Conservation (phyloP, 495 filamentous ascomycete species). For the Neurospora sp. region DNA sequence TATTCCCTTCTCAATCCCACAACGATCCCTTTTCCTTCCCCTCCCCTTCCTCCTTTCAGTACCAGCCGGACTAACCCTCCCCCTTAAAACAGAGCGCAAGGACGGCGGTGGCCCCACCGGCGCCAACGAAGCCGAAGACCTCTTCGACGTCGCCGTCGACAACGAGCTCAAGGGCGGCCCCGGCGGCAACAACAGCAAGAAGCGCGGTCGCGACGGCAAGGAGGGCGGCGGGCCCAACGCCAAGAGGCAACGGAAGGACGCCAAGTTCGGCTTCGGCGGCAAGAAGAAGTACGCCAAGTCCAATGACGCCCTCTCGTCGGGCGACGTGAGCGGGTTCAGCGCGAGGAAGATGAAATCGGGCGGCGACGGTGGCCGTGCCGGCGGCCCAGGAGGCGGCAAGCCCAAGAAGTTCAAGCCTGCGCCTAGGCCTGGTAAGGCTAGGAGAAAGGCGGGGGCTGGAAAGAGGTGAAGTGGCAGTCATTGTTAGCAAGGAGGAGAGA, state of each 20-base stretch:
- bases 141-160: slow-evolving; percentile 92
- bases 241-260: slow-evolving; percentile 87
- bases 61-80: not conserved
- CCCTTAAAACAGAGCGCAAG: slow-evolving; percentile 59
- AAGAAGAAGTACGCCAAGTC: slow-evolving; percentile 88
- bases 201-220: slow-evolving; percentile 25
- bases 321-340: slow-evolving; percentile 69
- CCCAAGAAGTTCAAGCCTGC: slow-evolving; percentile 9
- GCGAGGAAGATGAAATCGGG: slow-evolving; percentile 70
- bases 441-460: slow-evolving; percentile 22
- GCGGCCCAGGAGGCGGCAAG: slow-evolving; percentile 12
- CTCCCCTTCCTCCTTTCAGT: not conserved
- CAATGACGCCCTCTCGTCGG: slow-evolving; percentile 67
- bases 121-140: slow-evolving; percentile 73
- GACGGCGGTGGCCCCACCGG: slow-evolving; percentile 50
- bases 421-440: slow-evolving; percentile 26
- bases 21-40: not conserved
- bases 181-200: slow-evolving; percentile 21
- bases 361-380: slow-evolving; percentile 2
- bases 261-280: slow-evolving; percentile 87
- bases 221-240: slow-evolving; percentile 34
- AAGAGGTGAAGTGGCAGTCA: not conserved
- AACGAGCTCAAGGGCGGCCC: slow-evolving; percentile 49
- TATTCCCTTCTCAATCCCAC: not conserved
- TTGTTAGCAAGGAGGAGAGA: too few relatives aligned